Conservation (phyloP, 768 basidiomycete species). For the Tylopilus plumbeoviolaceoides region DNA sequence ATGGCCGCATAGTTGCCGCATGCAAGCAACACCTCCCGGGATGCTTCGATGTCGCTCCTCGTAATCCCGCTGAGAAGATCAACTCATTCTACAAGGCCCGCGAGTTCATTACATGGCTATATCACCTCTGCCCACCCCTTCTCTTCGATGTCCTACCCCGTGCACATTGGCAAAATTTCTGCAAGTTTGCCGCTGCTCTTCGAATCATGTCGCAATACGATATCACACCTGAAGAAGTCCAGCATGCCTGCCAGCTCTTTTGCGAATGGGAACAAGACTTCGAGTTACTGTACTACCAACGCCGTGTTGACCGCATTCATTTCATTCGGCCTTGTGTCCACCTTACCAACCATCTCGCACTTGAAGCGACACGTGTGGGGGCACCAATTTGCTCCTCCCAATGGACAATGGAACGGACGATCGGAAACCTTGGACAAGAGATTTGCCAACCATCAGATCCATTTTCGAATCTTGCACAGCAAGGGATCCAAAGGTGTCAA, state of each 20-base stretch:
- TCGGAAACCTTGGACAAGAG: neutral
- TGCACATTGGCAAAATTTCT: too few relatives aligned
- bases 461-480: neutral
- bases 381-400: neutral
- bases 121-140: neutral
- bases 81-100: neutral
- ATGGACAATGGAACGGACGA: constrained; percentile 3
- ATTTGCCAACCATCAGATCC: neutral
- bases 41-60: neutral
- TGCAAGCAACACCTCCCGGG: neutral
- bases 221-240: neutral
- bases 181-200: neutral
- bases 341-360: neutral
- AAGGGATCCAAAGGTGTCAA: neutral
- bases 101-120: neutral
- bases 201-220: neutral
- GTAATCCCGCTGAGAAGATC: neutral
- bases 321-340: neutral
- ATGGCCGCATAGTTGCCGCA: neutral
- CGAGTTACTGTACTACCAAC: neutral
- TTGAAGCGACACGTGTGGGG: neutral
- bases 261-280: neutral
- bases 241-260: neutral
- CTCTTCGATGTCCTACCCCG: too few relatives aligned
- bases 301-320: neutral